A percentile compares a stretch with the other conserved stretches of the same genome.
Conservation (phyloP, 345 rosid genomes). For the Microcos paniculata region DNA sequence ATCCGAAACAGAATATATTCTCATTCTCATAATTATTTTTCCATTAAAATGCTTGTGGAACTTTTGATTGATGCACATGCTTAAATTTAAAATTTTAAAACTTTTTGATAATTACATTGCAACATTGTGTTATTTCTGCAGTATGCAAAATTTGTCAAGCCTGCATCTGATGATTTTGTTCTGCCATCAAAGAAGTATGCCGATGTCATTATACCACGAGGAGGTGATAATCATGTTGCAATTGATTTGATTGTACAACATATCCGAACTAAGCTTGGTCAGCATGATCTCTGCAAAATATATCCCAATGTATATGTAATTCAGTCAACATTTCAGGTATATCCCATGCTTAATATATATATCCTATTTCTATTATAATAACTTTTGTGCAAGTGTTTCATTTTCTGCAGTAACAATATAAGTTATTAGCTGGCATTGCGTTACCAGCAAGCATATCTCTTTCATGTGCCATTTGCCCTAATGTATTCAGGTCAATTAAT, state of each 20-base stretch:
- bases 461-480: constrained; percentile 6
- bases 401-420: background rate
- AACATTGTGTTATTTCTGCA: constrained; percentile 23
- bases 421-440: background rate
- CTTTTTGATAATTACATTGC: constrained; percentile 6
- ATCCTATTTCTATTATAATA: background rate
- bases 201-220: constrained; percentile 91
- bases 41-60: background rate
- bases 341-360: background rate
- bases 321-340: constrained; percentile 93
- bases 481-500: background rate
- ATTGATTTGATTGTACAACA: constrained; percentile 96
- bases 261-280: constrained; percentile 92
- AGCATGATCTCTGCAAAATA: constrained; percentile 90
- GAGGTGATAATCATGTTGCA: constrained; percentile 96
- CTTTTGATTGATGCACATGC: background rate
- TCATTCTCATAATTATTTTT: background rate
- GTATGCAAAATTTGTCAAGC: constrained; percentile 98
- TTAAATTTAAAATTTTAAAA: background rate
- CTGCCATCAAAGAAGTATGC: constrained; percentile 95
- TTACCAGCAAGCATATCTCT: background rate
- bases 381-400: background rate
- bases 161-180: constrained; percentile 98
- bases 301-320: constrained; percentile 79
- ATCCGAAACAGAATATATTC: background rate